Base-by-base conservation (phyloP, 495 filamentous ascomycete genomes). In the Penicillium nucicola region DNA sequence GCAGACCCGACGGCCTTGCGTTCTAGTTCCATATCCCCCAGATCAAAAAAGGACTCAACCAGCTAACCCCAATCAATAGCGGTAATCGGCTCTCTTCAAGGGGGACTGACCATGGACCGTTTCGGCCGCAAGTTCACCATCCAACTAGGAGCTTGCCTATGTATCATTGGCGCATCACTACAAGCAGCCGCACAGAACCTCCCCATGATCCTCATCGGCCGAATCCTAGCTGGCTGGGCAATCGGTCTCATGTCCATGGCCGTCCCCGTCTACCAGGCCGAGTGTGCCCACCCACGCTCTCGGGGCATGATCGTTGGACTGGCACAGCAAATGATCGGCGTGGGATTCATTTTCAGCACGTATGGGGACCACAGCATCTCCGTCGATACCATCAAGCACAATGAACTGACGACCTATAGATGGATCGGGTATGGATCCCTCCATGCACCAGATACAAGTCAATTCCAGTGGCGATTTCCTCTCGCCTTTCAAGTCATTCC, bases 171-270 rank as follows among this genome's bases (percentile, higher is more conserved):
- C 12, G 77, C 77, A 13, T 75, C 78, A 37, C 71, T 84, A 33
- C 81, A 85, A 58, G 64, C 79, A 11, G 68, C 77, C 25, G 69
- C 77, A 42, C 54, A 61, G 14, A 76, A 82, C 46, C 57, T 84
- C 41, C 69, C 75, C 0, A 80, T 82, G 74, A 80, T 86, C 52
- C 71, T 85, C 11, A 68, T 80, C 34, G 84, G 84, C 6, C 79
- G 84, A 31, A 82, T 85, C 42, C 65, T 86, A 5, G 75, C 80
- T 2, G 82, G 84, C 12, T 77, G 79, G 67, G 84, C 81, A 19
- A 77, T 86, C 43, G 83, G 81, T 38, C 67, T 81, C 28, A 71
- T 81, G 59, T 75, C 67, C 31, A 82, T 79, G 71, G 72, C 80
- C 38, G 79, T 83, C 40, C 82, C 80, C 8, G 78, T 84, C 18